Percentiles rank a stretch among this genome's conserved stretches.
phyloP scores from a whole-genome alignment of 352 stramenopile species.

The Aphanomyces stellatus region DNA sequence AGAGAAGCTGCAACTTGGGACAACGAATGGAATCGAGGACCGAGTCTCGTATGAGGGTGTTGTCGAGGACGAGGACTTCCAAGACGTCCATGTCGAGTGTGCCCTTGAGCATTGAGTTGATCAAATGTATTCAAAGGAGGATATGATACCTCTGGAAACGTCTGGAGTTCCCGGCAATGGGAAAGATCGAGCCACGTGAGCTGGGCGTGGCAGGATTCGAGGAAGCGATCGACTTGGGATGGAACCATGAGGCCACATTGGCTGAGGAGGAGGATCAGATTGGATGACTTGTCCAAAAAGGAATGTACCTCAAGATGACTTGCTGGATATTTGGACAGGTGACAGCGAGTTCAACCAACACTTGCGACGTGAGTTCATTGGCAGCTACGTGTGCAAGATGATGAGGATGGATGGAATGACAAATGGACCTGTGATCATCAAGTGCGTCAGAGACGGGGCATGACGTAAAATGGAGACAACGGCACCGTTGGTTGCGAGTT shows the following conservation, averaged over 20 bases:
- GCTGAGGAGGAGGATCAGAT: neutral
- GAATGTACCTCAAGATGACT: neutral
- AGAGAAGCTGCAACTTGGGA: neutral
- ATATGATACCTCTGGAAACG: neutral
- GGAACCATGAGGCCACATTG: constrained; percentile 4
- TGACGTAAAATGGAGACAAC: neutral
- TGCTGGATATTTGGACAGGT: constrained; percentile 2
- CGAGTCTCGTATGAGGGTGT: neutral
- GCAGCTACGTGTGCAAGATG: neutral
- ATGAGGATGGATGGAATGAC: neutral
- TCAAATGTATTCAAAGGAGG: neutral
- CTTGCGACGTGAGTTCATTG: neutral
- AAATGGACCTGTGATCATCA: neutral
- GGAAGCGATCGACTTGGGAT: neutral
- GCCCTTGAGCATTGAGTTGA: neutral
- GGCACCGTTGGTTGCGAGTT: neutral
- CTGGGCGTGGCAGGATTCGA: neutral
- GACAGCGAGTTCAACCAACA: neutral
- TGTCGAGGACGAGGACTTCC: neutral
- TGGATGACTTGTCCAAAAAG: neutral
- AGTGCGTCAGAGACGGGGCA: neutral
- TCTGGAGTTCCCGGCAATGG: neutral
- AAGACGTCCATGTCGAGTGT: neutral
- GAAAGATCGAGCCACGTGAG: constrained; percentile 3
- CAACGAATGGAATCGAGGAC: neutral